Evolutionary conservation across 345 rosid genomes (phyloP).

Genomic region (Gossypium mustelinum): DNA sequence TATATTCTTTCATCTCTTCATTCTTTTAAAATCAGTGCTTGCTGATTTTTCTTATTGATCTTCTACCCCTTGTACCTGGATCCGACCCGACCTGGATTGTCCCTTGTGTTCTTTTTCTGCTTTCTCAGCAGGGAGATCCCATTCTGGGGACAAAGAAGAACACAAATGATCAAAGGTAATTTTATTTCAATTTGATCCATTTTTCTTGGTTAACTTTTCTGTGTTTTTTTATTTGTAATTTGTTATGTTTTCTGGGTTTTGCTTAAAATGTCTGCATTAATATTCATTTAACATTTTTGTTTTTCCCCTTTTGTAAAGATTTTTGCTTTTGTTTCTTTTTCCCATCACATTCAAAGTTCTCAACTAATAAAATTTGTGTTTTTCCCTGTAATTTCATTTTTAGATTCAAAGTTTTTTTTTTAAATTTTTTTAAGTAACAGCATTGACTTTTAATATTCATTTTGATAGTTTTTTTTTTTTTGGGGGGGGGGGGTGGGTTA

Average conservation of each 20-base stretch:
- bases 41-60: neutral
- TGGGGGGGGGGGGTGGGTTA: too few species aligned
- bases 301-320: neutral
- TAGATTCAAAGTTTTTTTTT: neutral
- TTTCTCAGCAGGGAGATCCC: constrained; percentile 18
- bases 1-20: neutral
- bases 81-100: neutral
- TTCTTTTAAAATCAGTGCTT: neutral
- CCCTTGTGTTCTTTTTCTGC: neutral
- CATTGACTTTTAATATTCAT: neutral
- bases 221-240: neutral
- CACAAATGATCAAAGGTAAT: constrained; percentile 8
- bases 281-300: neutral
- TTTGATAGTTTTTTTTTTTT: neutral
- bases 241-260: neutral
- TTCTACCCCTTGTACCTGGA: neutral
- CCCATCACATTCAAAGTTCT: neutral
- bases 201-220: neutral
- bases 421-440: neutral
- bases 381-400: neutral
- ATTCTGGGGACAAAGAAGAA: neutral
- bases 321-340: neutral
- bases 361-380: neutral
- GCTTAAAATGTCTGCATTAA: neutral
- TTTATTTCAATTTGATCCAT: neutral